A percentile compares a stretch with the other conserved stretches of the same genome.
phyloP scores from a whole-genome alignment of 805 yeast genomes.

The Candida ortonii region DNA sequence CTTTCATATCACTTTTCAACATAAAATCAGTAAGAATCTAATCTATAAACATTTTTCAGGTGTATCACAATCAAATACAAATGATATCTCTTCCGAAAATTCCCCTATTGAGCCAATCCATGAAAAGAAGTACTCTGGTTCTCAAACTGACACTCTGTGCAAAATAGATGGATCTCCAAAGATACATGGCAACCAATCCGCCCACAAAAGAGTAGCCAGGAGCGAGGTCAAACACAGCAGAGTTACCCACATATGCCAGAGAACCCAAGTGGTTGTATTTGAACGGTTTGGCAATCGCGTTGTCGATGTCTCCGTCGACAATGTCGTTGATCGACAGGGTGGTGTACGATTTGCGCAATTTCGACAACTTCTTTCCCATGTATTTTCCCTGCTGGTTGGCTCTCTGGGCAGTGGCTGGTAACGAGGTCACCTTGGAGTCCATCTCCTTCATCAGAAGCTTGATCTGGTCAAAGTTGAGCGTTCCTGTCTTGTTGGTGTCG shows the following conservation, averaged over 20 bases:
- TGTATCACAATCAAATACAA: no score
- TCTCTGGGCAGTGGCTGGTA: slow-evolving; percentile 75
- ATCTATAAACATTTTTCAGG: no score
- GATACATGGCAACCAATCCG: slow-evolving; percentile 66
- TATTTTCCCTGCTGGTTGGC: slow-evolving; percentile 71
- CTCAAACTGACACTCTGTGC: slow-evolving; percentile 64
- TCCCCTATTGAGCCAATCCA: slow-evolving; percentile 69
- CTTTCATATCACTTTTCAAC: no score
- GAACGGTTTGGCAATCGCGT: slow-evolving; percentile 55
- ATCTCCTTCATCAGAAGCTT: slow-evolving; percentile 48
- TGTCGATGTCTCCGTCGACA: slow-evolving; percentile 55
- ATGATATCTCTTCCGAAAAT: slow-evolving; percentile 49
- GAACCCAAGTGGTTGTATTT: slow-evolving; percentile 63
- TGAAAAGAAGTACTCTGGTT: slow-evolving; percentile 58
- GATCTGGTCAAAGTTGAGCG: slow-evolving; percentile 52
- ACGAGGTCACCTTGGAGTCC: slow-evolving; percentile 60
- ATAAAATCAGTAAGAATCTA: no score
- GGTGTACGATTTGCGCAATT: slow-evolving; percentile 45
- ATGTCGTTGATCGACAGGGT: slow-evolving; percentile 44
- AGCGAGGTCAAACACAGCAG: slow-evolving; percentile 66
- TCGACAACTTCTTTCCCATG: slow-evolving; percentile 57
- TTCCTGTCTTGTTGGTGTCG: slow-evolving; percentile 46
- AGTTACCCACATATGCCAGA: slow-evolving; percentile 65
- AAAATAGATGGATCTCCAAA: slow-evolving; percentile 71
- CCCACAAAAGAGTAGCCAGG: slow-evolving; percentile 61